Conservation (phyloP, 2,329 filamentous ascomycete genomes). For the Stenocarpella maydis region DNA sequence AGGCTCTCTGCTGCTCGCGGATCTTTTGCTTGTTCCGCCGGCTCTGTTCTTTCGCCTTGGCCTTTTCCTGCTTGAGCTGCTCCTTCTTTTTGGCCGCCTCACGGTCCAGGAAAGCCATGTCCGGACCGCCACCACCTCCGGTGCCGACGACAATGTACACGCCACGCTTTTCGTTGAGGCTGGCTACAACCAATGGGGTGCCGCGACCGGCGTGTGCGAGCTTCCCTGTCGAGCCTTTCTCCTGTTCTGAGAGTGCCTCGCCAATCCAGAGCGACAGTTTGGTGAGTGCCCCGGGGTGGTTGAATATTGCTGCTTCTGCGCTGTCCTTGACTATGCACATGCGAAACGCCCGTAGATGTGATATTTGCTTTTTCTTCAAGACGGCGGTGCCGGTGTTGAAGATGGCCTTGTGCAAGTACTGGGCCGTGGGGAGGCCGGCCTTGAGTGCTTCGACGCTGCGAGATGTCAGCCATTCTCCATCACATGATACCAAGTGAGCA, state of each 20-base stretch:
- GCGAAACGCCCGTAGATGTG: constrained; percentile 89
- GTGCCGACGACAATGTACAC: constrained; percentile 95
- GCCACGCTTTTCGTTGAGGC: constrained; percentile 84
- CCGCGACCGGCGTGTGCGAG: constrained; percentile 74
- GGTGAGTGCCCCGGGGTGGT: constrained; percentile 89
- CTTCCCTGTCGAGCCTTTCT: constrained; percentile 77
- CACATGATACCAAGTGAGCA: constrained; percentile 54
- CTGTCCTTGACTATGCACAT: constrained; percentile 97
- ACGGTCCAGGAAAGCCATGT: constrained; percentile 72
- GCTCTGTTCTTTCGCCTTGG: constrained; percentile 67
- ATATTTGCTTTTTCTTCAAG: constrained; percentile 93
- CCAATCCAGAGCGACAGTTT: constrained; percentile 95
- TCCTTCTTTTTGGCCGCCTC: constrained; percentile 70
- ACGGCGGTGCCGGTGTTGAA: constrained; percentile 90
- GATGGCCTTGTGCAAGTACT: constrained; percentile 90
- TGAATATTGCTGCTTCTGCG: constrained; percentile 89
- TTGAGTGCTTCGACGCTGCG: constrained; percentile 78
- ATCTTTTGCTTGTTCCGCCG: constrained; percentile 64
- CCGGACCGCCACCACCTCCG: constrained; percentile 82
- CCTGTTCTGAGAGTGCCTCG: constrained; percentile 89
- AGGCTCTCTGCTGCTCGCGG: constrained; percentile 68
- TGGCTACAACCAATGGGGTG: constrained; percentile 88
- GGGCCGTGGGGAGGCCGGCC: constrained; percentile 80
- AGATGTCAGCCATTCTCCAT: constrained; percentile 46
- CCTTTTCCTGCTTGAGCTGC: constrained; percentile 69